Conservation (phyloP, 1,284 basidiomycete species). For the Cutaneotrichosporon cyanovorans region DNA sequence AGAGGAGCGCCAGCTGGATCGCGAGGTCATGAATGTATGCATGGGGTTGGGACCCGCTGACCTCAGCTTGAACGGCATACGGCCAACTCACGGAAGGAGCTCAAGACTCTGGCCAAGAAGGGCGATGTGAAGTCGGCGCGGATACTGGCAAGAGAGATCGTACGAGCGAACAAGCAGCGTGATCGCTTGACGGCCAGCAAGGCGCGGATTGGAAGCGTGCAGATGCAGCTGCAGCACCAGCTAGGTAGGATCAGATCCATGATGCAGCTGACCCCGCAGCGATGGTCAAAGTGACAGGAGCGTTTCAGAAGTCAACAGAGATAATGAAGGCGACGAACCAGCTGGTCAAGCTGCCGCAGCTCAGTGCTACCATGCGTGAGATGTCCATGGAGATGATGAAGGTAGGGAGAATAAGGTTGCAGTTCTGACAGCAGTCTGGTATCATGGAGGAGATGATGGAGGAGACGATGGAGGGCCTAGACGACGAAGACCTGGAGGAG, state of each 20-base stretch:
- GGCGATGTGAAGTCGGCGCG: slow-evolving; percentile 89
- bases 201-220: slow-evolving; percentile 84
- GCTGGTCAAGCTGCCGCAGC: slow-evolving; percentile 84
- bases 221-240: slow-evolving; percentile 85
- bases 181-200: slow-evolving; percentile 86
- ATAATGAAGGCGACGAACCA: slow-evolving; percentile 97
- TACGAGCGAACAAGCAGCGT: slow-evolving; percentile 89
- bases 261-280: slow-evolving; percentile 51
- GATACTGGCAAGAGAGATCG: slow-evolving; percentile 88
- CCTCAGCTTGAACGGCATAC: slow-evolving; percentile 72
- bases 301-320: slow-evolving; percentile 93
- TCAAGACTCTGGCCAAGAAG: slow-evolving; percentile 85
- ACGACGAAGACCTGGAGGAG: slow-evolving; percentile 89
- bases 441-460: slow-evolving; percentile 92
- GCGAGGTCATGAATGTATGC: slow-evolving; percentile 86
- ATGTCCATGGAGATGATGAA: slow-evolving; percentile 99
- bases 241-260: slow-evolving; percentile 66
- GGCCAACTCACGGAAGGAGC: slow-evolving; percentile 67
- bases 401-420: slow-evolving; percentile 48
- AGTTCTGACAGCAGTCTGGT: slow-evolving; percentile 57
- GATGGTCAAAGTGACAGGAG: slow-evolving; percentile 93
- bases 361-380: slow-evolving; percentile 86
- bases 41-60: background rate
- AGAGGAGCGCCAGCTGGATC: slow-evolving; percentile 72
- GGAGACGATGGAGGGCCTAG: slow-evolving; percentile 66